Conservation (phyloP, 108 stramenopile species). For the Ochromonas danica region DNA sequence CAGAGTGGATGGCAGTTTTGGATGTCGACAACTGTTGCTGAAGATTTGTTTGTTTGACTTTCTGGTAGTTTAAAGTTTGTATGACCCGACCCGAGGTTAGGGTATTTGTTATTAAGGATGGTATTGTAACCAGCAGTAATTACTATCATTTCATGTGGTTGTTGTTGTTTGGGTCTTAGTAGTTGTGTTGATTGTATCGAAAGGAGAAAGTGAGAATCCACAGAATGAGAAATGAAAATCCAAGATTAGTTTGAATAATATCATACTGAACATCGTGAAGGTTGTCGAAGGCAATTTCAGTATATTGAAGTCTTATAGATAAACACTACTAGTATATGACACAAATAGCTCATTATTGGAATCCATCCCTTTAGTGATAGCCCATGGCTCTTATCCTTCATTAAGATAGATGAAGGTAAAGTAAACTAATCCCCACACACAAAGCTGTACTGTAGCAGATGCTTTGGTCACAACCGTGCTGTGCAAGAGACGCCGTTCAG, state of each 20-base stretch:
- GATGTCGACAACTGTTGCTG: conserved; percentile 14
- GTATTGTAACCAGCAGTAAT: conserved; percentile 16
- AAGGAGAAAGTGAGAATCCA: conserved; percentile 15
- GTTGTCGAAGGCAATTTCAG: conserved; percentile 15
- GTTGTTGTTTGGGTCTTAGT: conserved; percentile 10
- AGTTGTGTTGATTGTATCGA: conserved; percentile 16
- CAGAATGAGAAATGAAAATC: conserved; percentile 17
- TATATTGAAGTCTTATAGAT: conserved; percentile 17
- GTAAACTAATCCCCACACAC: conserved; percentile 15
- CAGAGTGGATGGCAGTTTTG: conserved; percentile 14
- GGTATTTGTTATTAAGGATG: conserved; percentile 17
- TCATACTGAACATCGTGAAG: conserved; percentile 15
- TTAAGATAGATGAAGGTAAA: conserved; percentile 17
- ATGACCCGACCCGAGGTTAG: conserved; percentile 13
- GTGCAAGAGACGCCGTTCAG: conserved; percentile 13
- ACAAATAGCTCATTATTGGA: conserved; percentile 17
- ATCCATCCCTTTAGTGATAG: conserved; percentile 15
- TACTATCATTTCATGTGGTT: conserved; percentile 10
- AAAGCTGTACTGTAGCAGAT: conserved; percentile 15
- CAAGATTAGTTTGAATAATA: conserved; percentile 17
- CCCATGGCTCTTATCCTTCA: conserved; percentile 14
- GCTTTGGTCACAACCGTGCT: conserved; percentile 13
- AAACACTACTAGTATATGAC: conserved; percentile 17
- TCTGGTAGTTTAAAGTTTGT: conserved; percentile 17
- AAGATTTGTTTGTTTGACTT: conserved; percentile 10